Evolutionary conservation across 1,284 basidiomycete species (phyloP), one percentile per base, ranked within the genome.

Genomic region (Ceratobasidium papillatum): DNA sequence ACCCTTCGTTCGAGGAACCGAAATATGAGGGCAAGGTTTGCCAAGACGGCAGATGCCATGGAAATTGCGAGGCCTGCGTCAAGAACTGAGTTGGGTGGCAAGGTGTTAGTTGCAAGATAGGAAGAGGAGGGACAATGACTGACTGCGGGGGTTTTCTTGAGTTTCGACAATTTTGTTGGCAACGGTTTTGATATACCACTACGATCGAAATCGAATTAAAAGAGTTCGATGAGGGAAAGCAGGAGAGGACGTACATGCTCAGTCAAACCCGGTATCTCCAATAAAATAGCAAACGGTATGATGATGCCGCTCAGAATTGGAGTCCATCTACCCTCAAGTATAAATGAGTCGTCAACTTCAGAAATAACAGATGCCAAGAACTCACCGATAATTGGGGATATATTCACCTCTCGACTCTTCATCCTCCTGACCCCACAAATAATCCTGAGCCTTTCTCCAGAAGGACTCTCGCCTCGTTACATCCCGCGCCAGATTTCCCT

Each of bases 221-320:
- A 4, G n/a, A 17, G 27, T 30, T 49, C 45, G 30, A 56, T 25
- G 34, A 58, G 45, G 4, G 45, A n/a, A 22, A 22, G 56, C n/a
- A 9, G 7, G 19, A 41, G 64, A 62, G 56, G 65, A 34, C 76
- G 45, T 32, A 80, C 78, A 71, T 82, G 82, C 74, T 84, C 89
- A 0, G 91, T 94, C 27, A 94, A 80, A 17, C 91, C 91, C 0
- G 92, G 93, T 56, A 94, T 92, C 79, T 93, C 92, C 34, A 95
- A 85, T 22, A 95, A 84, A 75, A 95, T 93, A 17, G 89, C 87
- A 78, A 94, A 93, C 0, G 93, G 93, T 22, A 93, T 89, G 41
- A 90, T 79, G 19, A 92, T 83, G 8, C 92, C 93, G 9, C 89
- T 88, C 25, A 93, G 76, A 69, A 94, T 90, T 0, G 91, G 92